A percentile compares a stretch with the other conserved stretches of the same genome.
phyloP scores from a whole-genome alignment of 2,329 filamentous ascomycete species.

The Blastomyces gilchristii region DNA sequence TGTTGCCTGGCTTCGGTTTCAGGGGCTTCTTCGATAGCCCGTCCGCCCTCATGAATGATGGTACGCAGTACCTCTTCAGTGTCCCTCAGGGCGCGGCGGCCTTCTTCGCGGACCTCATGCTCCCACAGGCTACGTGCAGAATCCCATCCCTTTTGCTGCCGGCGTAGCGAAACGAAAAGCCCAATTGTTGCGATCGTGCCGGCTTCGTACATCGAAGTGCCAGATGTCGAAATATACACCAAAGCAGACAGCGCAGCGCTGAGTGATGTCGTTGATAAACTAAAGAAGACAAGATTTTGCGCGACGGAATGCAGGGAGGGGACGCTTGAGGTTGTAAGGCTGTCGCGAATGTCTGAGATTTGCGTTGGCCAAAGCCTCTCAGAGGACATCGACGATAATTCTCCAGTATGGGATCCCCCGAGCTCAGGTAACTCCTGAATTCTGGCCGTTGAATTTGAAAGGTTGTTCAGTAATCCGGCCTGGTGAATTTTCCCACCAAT shows the following conservation, averaged over 20 bases:
- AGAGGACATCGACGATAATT: background rate
- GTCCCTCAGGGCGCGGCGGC: slow-evolving; percentile 43
- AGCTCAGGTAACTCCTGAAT: background rate
- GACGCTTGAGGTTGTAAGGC: slow-evolving; percentile 56
- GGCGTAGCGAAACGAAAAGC: slow-evolving; percentile 46
- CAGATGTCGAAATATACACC: slow-evolving; percentile 45
- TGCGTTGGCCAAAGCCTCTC: slow-evolving; percentile 57
- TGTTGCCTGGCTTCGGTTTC: slow-evolving; percentile 33
- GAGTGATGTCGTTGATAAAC: slow-evolving; percentile 60
- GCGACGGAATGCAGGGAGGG: slow-evolving; percentile 62
- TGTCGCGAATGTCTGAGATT: slow-evolving; percentile 60
- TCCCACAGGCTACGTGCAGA: slow-evolving; percentile 44
- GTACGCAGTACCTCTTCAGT: slow-evolving; percentile 43
- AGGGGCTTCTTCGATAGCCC: slow-evolving; percentile 26
- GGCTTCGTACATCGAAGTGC: slow-evolving; percentile 47
- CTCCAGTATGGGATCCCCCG: background rate
- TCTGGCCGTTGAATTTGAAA: background rate
- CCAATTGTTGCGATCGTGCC: slow-evolving; percentile 51
- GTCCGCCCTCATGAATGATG: slow-evolving; percentile 39
- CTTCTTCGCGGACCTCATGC: slow-evolving; percentile 46
- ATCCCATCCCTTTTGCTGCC: slow-evolving; percentile 52
- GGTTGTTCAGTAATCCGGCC: slow-evolving; percentile 41
- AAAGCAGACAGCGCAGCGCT: slow-evolving; percentile 47
- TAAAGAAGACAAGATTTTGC: slow-evolving; percentile 64
- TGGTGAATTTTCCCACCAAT: slow-evolving; percentile 66